Conservation (phyloP, 2,329 filamentous ascomycete species). For the Ceratocystis colombiana region DNA sequence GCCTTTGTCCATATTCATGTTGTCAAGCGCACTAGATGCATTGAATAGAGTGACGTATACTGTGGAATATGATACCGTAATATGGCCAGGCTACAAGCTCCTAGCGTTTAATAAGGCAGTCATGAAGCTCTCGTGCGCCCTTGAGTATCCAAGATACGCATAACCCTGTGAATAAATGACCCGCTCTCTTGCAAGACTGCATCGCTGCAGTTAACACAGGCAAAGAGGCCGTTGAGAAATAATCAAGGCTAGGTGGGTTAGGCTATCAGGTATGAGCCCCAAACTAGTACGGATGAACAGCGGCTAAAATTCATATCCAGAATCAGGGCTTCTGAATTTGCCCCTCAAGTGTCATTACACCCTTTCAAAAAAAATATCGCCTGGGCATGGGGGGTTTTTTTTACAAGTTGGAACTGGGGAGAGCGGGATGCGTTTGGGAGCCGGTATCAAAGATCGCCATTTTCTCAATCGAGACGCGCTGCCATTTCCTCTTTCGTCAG, state of each 20-base stretch:
- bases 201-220: neutral
- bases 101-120: neutral
- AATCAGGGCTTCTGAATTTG: neutral
- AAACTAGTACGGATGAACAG: neutral
- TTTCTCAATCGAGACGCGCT: conserved; percentile 79
- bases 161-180: neutral
- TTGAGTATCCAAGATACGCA: neutral
- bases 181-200: neutral
- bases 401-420: neutral
- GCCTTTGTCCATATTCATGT: conserved; percentile 1
- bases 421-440: neutral
- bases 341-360: neutral
- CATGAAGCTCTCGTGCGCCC: neutral
- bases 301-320: conserved; percentile 1
- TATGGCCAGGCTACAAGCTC: neutral
- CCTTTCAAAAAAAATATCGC: neutral
- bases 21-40: conserved; percentile 4
- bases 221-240: conserved; percentile 1
- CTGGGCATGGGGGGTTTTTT: neutral
- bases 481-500: conserved; percentile 94
- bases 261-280: neutral
- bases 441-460: conserved; percentile 10
- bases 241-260: neutral
- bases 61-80: neutral
- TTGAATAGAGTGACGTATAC: neutral